Conservation (phyloP, 2,329 filamentous ascomycete species). For the Parastagonospora nodorum region DNA sequence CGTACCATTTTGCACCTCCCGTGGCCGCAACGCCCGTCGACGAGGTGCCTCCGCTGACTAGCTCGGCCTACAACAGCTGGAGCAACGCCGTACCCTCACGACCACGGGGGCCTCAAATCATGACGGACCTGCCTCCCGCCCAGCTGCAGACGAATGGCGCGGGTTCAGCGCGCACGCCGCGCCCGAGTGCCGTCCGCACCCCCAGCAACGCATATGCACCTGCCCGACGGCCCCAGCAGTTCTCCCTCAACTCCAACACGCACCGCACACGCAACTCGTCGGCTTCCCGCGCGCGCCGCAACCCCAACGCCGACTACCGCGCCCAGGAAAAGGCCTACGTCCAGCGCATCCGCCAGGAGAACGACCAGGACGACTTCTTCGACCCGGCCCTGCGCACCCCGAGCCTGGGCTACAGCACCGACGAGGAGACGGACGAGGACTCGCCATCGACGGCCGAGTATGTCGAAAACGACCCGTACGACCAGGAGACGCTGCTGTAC, state of each 20-base stretch:
- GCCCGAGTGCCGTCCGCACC: slow-evolving; percentile 52
- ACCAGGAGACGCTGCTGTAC: slow-evolving; percentile 91
- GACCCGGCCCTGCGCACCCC: slow-evolving; percentile 69
- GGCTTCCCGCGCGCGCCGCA: slow-evolving; percentile 59
- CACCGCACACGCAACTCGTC: slow-evolving; percentile 63
- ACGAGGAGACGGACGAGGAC: slow-evolving; percentile 88
- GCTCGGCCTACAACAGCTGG: slow-evolving; percentile 28
- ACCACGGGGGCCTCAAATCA: slow-evolving; percentile 28
- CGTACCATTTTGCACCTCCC: slow-evolving; percentile 48
- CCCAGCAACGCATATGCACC: slow-evolving; percentile 58
- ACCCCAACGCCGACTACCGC: slow-evolving; percentile 74
- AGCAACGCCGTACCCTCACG: slow-evolving; percentile 23
- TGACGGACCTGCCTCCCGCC: slow-evolving; percentile 35
- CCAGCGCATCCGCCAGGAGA: slow-evolving; percentile 84
- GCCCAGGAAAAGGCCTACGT: slow-evolving; percentile 95
- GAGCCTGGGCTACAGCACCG: slow-evolving; percentile 68
- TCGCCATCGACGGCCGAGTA: slow-evolving; percentile 84
- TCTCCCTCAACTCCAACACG: slow-evolving; percentile 49
- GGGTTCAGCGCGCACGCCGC: slow-evolving; percentile 26
- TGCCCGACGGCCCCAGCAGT: slow-evolving; percentile 54
- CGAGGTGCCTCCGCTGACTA: slow-evolving; percentile 40
- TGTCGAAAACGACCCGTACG: slow-evolving; percentile 81
- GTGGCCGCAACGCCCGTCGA: slow-evolving; percentile 38
- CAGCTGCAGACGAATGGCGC: slow-evolving; percentile 32
- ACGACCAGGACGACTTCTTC: slow-evolving; percentile 71